Base-by-base conservation (phyloP, 2,329 filamentous ascomycete genomes). In the Fusarium albidum region DNA sequence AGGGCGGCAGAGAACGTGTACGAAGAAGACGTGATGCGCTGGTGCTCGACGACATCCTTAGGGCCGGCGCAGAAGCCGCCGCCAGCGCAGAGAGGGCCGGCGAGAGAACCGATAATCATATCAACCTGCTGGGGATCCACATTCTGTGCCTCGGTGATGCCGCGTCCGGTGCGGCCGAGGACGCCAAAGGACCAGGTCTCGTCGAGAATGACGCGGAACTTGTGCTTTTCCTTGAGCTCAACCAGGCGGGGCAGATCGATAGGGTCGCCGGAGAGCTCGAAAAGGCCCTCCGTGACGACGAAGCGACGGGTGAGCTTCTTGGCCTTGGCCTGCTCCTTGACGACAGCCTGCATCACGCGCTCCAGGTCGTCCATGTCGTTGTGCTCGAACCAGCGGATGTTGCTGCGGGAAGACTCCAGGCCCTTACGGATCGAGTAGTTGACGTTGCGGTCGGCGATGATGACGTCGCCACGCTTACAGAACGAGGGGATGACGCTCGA, bases 171-270 rank as follows among this genome's bases (percentile, higher is more conserved):
- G 57, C 92, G 85, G 40, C 95, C 95, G 6, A 99, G 83, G 14
- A 98, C 90, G 55, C 94, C 96, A 71, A 98, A 99, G 1, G 93
- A 97, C 89, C 91, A 96, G 2, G 93, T 96, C 79, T 99, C 95
- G 73, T 99, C 95, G 31, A 99, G 86, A 62, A 98, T 96, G 50
- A 99, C 85, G 67, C 95, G 92, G 79, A 98, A 99, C 78, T 97
- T 99, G 83, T 98, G 97, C 73, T 90, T 91, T 64, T 93, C 87
- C 76, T 97, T 97, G 64, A 99, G 82, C 71, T 96, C 94, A 59
- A 98, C 90, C 66, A 99, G 84, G 70, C 88, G 93, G 3, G 93
- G 94, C 57, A 99, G 77, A 71, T 98, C 84, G 17, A 89, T 86
- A 66, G 89, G 86, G 71, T 97, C 94, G 44, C 95, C 95, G 17